Conservation (phyloP, 1,139 yeast genomes). For the Suzukiozyma palmioleophila region DNA sequence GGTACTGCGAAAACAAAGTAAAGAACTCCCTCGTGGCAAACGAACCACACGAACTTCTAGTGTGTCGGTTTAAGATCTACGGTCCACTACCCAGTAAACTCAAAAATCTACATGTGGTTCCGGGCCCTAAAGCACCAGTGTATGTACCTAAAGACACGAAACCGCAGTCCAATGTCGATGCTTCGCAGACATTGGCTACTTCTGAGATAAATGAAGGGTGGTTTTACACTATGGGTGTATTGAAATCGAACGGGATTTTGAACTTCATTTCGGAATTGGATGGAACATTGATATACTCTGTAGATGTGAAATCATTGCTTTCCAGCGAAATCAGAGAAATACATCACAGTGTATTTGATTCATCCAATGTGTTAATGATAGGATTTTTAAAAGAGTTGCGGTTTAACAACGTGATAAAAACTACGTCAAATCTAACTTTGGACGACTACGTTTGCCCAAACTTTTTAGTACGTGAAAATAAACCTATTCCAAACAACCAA, state of each 20-base stretch:
- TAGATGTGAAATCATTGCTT: conserved; percentile 53
- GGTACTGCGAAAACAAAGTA: conserved; percentile 45
- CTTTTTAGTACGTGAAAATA: conserved; percentile 33
- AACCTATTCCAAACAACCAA: conserved; percentile 30
- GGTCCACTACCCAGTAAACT: conserved; percentile 53
- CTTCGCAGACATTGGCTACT: conserved; percentile 3
- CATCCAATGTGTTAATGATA: conserved; percentile 52
- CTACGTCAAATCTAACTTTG: conserved; percentile 21
- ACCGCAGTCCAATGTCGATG: conserved; percentile 7
- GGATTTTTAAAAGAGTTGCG: conserved; percentile 57
- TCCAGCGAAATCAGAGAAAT: conserved; percentile 66
- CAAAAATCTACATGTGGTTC: conserved; percentile 36
- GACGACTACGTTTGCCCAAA: conserved; percentile 17
- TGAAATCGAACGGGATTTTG: conserved; percentile 62
- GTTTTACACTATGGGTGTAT: conserved; percentile 73
- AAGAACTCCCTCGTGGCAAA: conserved; percentile 8
- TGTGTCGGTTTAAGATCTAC: conserved; percentile 60
- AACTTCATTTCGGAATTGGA: conserved; percentile 62
- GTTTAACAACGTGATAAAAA: conserved; percentile 34
- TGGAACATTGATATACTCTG: conserved; percentile 59
- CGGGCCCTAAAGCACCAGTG: conserved; percentile 46
- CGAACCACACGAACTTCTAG: conserved; percentile 41
- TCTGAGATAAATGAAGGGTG: conserved; percentile 49
- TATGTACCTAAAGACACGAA: conserved; percentile 24
- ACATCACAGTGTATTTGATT: conserved; percentile 64